Base-by-base conservation (phyloP, 805 yeast species). In the Ogataea nakhonphanomensis region DNA sequence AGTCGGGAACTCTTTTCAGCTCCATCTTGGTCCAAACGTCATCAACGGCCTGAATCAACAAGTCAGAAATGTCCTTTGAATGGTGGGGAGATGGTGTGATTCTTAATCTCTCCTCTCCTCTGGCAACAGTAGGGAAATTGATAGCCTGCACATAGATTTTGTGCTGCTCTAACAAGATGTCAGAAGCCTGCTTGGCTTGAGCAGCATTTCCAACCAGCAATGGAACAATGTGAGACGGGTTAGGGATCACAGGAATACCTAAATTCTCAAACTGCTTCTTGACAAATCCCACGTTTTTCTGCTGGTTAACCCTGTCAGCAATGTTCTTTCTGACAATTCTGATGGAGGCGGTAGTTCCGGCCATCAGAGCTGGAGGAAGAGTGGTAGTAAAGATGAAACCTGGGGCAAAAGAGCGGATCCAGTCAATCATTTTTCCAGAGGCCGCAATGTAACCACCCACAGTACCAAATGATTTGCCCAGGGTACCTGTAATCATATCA, bases 1-100 rank as follows among this genome's bases (percentile, higher is more conserved):
- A 87, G 57, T 86, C 91, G 35, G 69, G 58, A 34, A 81, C 79
- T 60, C 93, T 81, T 63, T 81, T 80, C 61, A 91, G 75, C 45
- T 71, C 73, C 62, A 93, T 72, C 48, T 82, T 83, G 30, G 69
- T 71, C 70, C 91, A 93, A 17, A 90, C 87, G 33, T 77, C 75
- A 53, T 88, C 95, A 35, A 93, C 71, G 9, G 97, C 88, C 8
- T 68, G 76, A 39, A 93, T 73, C 53, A 93, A 74, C 50, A 79
- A 73, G 60, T 89, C 87, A 38, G 91, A 74, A 35, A 87, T 71
- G 42, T 81, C 85, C 43, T 79, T 73, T 13, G 79, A 76, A 63
- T 93, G 99, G 39, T 96, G 97, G 26, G 99, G 99, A 30, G 99
- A 90, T 41, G 99, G 98, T n/a, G 99, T 93, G 59, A 93, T 80